These are phyloP conservation scores for Phyllosticta paracitricarpa DNA, from an alignment of 2,329 filamentous ascomycete species.

Conservation along the genomic window DNA sequence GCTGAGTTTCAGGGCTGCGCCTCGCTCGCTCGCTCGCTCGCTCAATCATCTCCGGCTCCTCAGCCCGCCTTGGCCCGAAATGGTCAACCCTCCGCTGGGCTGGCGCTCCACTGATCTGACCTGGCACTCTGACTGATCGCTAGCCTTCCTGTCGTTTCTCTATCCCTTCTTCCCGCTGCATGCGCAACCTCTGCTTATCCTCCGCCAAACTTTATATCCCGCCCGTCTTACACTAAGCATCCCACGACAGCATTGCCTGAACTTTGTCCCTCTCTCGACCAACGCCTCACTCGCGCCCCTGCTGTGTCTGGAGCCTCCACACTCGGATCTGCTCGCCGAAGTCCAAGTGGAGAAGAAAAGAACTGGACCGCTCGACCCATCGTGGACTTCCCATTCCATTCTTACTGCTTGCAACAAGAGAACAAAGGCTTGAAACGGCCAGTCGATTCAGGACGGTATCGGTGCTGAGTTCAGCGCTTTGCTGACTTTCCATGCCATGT, in stretches of 20 bases:
- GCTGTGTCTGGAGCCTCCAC: neutral
- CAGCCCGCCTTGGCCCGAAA: neutral
- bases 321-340: neutral
- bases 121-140: neutral
- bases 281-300: neutral
- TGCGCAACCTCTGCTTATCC: neutral
- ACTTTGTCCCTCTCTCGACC: neutral
- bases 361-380: neutral
- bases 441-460: neutral
- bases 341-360: neutral
- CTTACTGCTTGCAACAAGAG: neutral
- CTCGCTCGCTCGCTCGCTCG: neutral
- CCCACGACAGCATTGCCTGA: neutral
- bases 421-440: neutral
- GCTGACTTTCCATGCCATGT: neutral
- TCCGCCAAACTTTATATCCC: neutral
- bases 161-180: neutral
- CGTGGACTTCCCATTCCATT: neutral
- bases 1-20: neutral
- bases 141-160: too few relatives aligned
- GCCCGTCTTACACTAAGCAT: neutral
- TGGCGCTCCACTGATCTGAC: neutral
- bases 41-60: neutral
- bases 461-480: neutral
- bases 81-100: neutral